These are phyloP conservation scores for Acer negundo DNA, from an alignment of 345 rosid genomes.

Conservation along the genomic window DNA sequence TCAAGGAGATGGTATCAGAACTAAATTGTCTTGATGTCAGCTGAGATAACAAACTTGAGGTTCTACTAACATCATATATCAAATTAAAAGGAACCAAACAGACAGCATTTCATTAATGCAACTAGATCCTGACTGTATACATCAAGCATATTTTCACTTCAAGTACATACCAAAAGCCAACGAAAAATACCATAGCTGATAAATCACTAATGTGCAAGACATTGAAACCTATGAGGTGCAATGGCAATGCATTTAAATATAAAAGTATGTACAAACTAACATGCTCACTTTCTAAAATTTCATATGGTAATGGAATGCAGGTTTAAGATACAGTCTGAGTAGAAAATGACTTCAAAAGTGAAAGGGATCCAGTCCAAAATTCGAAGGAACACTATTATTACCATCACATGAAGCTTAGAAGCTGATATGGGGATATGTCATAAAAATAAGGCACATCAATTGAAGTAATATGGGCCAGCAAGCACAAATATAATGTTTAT, in stretches of 20 bases:
- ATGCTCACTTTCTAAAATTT: neutral
- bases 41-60: too few relatives aligned
- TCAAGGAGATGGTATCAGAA: too few relatives aligned
- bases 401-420: neutral
- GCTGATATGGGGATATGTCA: neutral
- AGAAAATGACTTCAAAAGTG: slow-evolving; percentile 6
- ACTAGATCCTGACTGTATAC: too few relatives aligned
- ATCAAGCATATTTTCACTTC: too few relatives aligned
- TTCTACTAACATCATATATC: too few relatives aligned
- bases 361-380: neutral
- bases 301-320: neutral
- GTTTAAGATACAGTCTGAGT: neutral
- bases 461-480: neutral
- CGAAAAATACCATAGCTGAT: too few relatives aligned
- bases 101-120: too few relatives aligned
- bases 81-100: too few relatives aligned
- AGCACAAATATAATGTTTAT: neutral
- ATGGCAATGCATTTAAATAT: neutral
- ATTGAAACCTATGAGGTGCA: too few relatives aligned
- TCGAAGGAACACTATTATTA: neutral
- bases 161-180: too few relatives aligned
- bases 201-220: too few relatives aligned
- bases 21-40: too few relatives aligned
- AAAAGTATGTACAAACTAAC: neutral
- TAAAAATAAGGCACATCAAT: neutral